phyloP scores from a whole-genome alignment of 495 filamentous ascomycete species.

The Tuber aestivum region DNA sequence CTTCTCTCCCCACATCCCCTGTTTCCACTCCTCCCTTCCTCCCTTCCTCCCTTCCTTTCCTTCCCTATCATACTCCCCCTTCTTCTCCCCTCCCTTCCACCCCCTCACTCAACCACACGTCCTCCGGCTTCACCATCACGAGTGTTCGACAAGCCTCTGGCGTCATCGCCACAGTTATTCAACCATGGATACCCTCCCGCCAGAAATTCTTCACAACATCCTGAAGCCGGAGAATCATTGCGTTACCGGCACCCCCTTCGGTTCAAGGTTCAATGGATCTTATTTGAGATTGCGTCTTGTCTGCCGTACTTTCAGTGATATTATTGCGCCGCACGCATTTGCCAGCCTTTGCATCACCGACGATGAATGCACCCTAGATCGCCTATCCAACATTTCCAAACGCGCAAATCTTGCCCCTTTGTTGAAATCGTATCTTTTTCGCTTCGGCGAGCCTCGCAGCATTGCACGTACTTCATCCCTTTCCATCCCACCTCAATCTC shows the following conservation, averaged over 20 bases:
- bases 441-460: not conserved
- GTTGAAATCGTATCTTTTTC: not conserved
- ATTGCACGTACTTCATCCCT: not conserved
- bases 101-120: not conserved
- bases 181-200: slow-evolving; percentile 2
- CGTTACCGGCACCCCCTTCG: not conserved
- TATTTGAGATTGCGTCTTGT: slow-evolving; percentile 2
- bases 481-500: not conserved
- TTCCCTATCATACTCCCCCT: fast-evolving
- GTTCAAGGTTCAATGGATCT: not conserved
- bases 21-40: not conserved
- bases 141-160: not conserved
- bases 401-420: not conserved
- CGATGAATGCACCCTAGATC: not conserved
- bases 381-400: not conserved
- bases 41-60: not conserved
- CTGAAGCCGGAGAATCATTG: not conserved
- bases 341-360: not conserved
- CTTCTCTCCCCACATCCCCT: not conserved
- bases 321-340: not conserved
- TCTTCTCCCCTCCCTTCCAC: not conserved
- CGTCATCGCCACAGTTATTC: not conserved
- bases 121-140: not conserved
- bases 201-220: slow-evolving; percentile 1
- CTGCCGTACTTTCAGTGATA: not conserved